phyloP scores from a whole-genome alignment of 257 asterid species.

The Mentha longifolia region DNA sequence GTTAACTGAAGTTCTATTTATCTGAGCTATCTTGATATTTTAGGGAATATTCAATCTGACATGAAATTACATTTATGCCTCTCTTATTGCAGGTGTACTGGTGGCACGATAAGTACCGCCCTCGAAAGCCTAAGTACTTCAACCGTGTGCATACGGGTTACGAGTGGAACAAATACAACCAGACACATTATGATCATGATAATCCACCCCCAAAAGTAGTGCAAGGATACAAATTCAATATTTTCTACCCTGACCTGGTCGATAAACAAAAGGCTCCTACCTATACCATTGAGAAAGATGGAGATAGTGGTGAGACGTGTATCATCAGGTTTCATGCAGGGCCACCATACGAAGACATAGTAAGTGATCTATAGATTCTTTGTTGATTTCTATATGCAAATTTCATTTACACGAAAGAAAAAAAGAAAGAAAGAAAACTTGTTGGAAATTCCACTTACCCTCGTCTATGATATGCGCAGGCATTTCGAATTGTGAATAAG shows the following conservation, averaged over 20 bases:
- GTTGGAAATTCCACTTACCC: neutral
- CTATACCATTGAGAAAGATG: slow-evolving; percentile 76
- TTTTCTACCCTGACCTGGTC: slow-evolving; percentile 85
- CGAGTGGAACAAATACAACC: slow-evolving; percentile 89
- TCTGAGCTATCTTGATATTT: neutral
- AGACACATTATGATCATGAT: slow-evolving; percentile 84
- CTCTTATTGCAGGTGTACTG: slow-evolving; percentile 70
- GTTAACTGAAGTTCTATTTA: neutral
- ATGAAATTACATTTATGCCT: slow-evolving; percentile 9
- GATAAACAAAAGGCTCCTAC: slow-evolving; percentile 77
- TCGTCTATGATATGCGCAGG: slow-evolving; percentile 40
- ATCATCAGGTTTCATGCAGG: slow-evolving; percentile 83
- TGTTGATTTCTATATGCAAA: neutral
- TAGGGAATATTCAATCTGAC: slow-evolving; percentile 15
- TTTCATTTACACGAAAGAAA: neutral
- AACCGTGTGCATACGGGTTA: slow-evolving; percentile 91
- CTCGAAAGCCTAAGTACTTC: slow-evolving; percentile 79
- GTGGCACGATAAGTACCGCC: slow-evolving; percentile 51
- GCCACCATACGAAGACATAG: slow-evolving; percentile 89
- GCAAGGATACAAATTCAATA: slow-evolving; percentile 88
- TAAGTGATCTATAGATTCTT: slow-evolving; percentile 32
- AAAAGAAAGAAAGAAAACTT: neutral
- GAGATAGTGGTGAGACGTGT: slow-evolving; percentile 80
- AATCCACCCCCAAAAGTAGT: slow-evolving; percentile 91
- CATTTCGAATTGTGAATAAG: slow-evolving; percentile 78